Evolutionary conservation across 1,139 yeast species (phyloP), one percentile per base, ranked within the genome.

Genomic region (Kodamaea fungicola): DNA sequence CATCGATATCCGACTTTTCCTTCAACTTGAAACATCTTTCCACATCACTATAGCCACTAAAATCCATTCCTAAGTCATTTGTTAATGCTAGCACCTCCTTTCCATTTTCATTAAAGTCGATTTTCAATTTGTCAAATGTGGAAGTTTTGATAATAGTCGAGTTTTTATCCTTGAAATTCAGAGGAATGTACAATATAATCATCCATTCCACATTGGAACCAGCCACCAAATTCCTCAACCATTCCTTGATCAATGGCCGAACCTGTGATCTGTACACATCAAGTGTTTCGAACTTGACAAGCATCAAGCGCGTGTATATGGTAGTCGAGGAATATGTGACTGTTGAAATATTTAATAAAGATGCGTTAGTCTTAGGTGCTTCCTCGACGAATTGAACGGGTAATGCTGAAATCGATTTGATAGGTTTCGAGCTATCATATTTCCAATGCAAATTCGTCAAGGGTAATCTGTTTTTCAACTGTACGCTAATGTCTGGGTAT

Each of bases 381-480:
- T 87, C 95, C 45, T 83, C 87, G 6, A 70, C 62, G 25, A 87
- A 66, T 8, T 67, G 59, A 4, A 88, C 72, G 1, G 81, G 78
- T 7, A 92, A 62, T 24, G 62, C 57, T 3, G 84, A 79, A 19
- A 92, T 82, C 2, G 95, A 80, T 44, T 87, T 75, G 28, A 85
- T 59, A 2, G 83, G 78, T 32, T 71, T 68, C 8, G 78, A 66
- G 10, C 72, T 59, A 25, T 73, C 61, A 32, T 77, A 67, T 49
- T 78, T 80, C 95, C 96, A 88, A 55, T 88, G 95, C 25, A 92
- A 64, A 43, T 85, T 85, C 4, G 80, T 76, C 28, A 90, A 64
- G 2, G 88, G 90, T 3, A 86, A 66, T 40, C 75, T 72, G 9
- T 71, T 45, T 29, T 64, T 62, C 19, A 90, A 59, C 27, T 76